These are phyloP conservation scores for Podospora comata DNA, from an alignment of 495 filamentous ascomycete genomes.

Conservation along the genomic window DNA sequence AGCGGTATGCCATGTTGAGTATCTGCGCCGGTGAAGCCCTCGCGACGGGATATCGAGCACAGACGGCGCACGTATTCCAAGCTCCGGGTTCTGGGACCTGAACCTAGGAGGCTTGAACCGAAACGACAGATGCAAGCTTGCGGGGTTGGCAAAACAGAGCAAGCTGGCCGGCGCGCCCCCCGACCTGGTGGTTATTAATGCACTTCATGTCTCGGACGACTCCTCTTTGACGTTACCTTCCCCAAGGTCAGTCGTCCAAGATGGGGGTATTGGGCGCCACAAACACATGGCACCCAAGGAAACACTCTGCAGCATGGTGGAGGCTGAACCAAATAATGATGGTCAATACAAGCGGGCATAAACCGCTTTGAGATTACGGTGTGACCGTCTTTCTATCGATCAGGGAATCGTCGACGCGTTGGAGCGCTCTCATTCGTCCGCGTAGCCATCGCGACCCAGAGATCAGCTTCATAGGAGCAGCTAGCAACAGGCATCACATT, in stretches of 20 bases:
- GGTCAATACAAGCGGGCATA: slow-evolving; percentile 1
- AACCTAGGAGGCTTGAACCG: neutral
- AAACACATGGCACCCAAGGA: neutral
- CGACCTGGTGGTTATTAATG: neutral
- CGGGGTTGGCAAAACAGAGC: neutral
- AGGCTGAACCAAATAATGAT: neutral
- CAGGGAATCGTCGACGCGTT: neutral
- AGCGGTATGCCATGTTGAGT: slow-evolving; percentile 24
- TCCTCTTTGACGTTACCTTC: neutral
- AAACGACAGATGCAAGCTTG: slow-evolving; percentile 1
- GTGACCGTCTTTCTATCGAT: neutral
- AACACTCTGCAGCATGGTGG: neutral
- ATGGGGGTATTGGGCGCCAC: neutral
- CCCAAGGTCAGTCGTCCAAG: neutral
- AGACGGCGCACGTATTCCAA: neutral
- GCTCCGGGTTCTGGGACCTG: neutral
- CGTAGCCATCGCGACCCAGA: neutral
- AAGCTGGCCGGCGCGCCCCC: neutral
- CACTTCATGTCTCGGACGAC: neutral
- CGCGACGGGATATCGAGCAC: neutral
- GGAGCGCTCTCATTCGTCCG: slow-evolving; percentile 1
- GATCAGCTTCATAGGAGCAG: neutral
- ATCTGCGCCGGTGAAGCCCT: neutral
- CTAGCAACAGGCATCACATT: neutral
- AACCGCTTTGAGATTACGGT: slow-evolving; percentile 5